phyloP scores from a whole-genome alignment of 1,284 basidiomycete species.

The Ustilago shanxiensis region DNA sequence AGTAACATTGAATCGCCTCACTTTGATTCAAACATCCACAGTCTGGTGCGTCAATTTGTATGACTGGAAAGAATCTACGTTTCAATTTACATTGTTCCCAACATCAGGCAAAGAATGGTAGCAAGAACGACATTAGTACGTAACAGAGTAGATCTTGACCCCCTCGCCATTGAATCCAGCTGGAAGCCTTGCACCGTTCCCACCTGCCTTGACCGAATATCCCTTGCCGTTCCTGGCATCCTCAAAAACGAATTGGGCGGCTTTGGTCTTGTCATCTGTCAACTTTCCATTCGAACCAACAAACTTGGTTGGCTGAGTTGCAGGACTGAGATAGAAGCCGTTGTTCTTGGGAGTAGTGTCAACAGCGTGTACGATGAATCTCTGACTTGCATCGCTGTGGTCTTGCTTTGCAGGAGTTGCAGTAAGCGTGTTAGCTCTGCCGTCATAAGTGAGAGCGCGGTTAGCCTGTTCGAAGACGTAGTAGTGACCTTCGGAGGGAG shows the following conservation, averaged over 20 bases:
- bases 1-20: no score
- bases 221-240: slow-evolving; percentile 23
- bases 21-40: no score
- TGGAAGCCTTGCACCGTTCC: slow-evolving; percentile 6
- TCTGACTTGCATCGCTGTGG: slow-evolving; percentile 8
- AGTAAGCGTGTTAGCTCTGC: background rate
- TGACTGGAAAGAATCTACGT: no score
- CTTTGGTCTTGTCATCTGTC: slow-evolving; percentile 5
- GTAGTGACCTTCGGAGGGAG: slow-evolving; percentile 59
- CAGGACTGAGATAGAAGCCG: slow-evolving; percentile 13
- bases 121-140: background rate
- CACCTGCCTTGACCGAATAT: slow-evolving; percentile 8
- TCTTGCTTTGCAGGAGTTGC: background rate
- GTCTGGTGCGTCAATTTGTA: no score
- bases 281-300: slow-evolving; percentile 8
- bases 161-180: slow-evolving; percentile 2
- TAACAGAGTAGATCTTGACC: slow-evolving; percentile 9
- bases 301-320: slow-evolving; percentile 8
- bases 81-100: no score
- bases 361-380: slow-evolving; percentile 20
- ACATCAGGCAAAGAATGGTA: no score
- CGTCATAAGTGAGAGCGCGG: slow-evolving; percentile 34
- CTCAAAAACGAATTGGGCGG: slow-evolving; percentile 21
- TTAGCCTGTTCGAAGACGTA: slow-evolving; percentile 47
- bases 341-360: slow-evolving; percentile 18